Evolutionary conservation across 345 rosid genomes (phyloP).

Genomic region (Corchorus olitorius): DNA sequence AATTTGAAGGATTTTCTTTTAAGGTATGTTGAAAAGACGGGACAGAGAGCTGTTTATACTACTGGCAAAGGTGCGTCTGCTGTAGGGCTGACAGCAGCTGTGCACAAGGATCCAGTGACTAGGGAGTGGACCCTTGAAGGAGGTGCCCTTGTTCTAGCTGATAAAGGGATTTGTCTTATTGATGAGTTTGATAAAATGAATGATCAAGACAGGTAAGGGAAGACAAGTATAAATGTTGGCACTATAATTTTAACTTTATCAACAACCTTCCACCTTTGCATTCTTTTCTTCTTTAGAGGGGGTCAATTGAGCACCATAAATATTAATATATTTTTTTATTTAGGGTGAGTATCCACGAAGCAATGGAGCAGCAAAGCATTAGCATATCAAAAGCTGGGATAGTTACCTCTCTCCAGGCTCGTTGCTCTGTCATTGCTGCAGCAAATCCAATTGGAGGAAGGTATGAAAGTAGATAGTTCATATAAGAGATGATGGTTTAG

Average conservation of each 20-base stretch:
- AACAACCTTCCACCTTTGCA: not conserved
- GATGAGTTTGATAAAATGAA: constrained; percentile 99
- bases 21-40: constrained; percentile 97
- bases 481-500: not conserved
- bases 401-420: constrained; percentile 98
- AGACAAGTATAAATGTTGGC: not conserved
- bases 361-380: constrained; percentile 99
- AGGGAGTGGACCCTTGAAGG: constrained; percentile 99
- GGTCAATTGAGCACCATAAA: not conserved
- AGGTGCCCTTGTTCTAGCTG: constrained; percentile 98
- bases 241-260: not conserved
- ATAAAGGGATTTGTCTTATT: constrained; percentile 91
- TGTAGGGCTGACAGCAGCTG: constrained; percentile 97
- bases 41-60: constrained; percentile 98
- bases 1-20: constrained; percentile 17
- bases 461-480: constrained; percentile 34
- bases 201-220: constrained; percentile 89
- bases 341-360: constrained; percentile 99
- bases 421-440: constrained; percentile 98
- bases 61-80: constrained; percentile 99
- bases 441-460: constrained; percentile 98
- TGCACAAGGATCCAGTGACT: constrained; percentile 99
- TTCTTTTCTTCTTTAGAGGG: not conserved
- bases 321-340: constrained; percentile 12
- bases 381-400: constrained; percentile 99